Evolutionary conservation across 352 stramenopile genomes (phyloP).

Genomic region (Vaucheria bursata): DNA sequence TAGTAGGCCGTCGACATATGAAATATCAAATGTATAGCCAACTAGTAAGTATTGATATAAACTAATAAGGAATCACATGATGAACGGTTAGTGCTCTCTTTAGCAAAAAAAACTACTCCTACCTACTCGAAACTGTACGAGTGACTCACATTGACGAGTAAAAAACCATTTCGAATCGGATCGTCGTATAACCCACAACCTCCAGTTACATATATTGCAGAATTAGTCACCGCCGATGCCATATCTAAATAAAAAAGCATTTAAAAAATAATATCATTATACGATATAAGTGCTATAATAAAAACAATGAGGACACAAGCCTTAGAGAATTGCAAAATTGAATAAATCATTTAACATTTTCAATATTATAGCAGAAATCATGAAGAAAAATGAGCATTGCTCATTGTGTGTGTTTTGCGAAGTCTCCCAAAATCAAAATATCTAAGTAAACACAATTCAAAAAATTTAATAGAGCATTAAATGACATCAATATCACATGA

Average conservation of each 20-base stretch:
- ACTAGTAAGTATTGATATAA: neutral
- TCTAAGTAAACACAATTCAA: too few species aligned
- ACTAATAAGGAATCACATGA: neutral
- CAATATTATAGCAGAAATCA: too few species aligned
- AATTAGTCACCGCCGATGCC: constrained; percentile 13
- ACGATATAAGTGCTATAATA: neutral
- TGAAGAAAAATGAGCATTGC: too few species aligned
- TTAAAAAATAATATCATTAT: neutral
- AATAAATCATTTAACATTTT: too few species aligned
- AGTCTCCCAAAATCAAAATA: too few species aligned
- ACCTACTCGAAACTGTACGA: neutral
- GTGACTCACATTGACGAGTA: constrained; percentile 16
- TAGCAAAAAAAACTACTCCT: neutral
- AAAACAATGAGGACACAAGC: too few species aligned
- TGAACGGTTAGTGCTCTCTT: neutral
- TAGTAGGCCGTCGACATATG: neutral
- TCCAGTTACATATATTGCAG: constrained; percentile 25
- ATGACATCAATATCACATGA: too few species aligned
- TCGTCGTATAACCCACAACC: constrained; percentile 18
- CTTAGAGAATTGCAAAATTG: too few species aligned
- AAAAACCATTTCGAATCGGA: neutral
- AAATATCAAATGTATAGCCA: neutral
- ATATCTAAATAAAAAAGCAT: constrained; percentile 15
- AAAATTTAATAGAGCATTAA: too few species aligned
- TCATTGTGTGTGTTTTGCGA: too few species aligned